Evolutionary conservation across 2,329 filamentous ascomycete species (phyloP).

Genomic region (Fusarium papillatum): DNA sequence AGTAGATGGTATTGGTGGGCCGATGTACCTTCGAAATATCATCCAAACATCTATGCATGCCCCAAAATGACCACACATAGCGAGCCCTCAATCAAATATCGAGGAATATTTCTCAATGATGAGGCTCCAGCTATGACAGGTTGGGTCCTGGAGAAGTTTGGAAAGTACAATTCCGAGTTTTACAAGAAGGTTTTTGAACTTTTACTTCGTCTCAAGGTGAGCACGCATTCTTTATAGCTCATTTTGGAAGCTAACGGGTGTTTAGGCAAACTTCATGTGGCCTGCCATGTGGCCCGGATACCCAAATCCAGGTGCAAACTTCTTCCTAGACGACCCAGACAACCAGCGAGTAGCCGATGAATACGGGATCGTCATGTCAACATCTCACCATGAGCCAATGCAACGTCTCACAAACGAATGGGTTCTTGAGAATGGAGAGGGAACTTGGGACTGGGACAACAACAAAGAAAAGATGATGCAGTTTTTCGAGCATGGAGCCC

Average conservation of each 20-base stretch:
- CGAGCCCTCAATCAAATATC: slow-evolving; percentile 69
- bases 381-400: slow-evolving; percentile 34
- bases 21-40: slow-evolving; percentile 23
- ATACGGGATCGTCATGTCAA: slow-evolving; percentile 30
- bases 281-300: slow-evolving; percentile 73
- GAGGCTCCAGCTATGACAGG: slow-evolving; percentile 60
- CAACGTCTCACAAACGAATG: slow-evolving; percentile 35
- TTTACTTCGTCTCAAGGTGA: slow-evolving; percentile 39
- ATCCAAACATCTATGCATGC: slow-evolving; percentile 2
- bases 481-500: slow-evolving; percentile 28
- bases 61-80: slow-evolving; percentile 47
- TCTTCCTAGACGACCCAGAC: slow-evolving; percentile 71
- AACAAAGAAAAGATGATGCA: slow-evolving; percentile 31
- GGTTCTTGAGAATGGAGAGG: slow-evolving; percentile 19
- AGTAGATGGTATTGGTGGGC: slow-evolving; percentile 41
- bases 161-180: slow-evolving; percentile 68
- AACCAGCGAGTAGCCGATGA: slow-evolving; percentile 70
- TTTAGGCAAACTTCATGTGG: slow-evolving; percentile 76
- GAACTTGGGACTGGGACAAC: slow-evolving; percentile 28
- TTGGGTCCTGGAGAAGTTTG: slow-evolving; percentile 66
- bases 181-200: slow-evolving; percentile 75
- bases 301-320: slow-evolving; percentile 64
- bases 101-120: slow-evolving; percentile 74
- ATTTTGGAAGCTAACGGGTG: no score
- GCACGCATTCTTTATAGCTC: no score